These are phyloP conservation scores for Metschnikowia arizonensis DNA, from an alignment of 805 yeast species.

Conservation along the genomic window DNA sequence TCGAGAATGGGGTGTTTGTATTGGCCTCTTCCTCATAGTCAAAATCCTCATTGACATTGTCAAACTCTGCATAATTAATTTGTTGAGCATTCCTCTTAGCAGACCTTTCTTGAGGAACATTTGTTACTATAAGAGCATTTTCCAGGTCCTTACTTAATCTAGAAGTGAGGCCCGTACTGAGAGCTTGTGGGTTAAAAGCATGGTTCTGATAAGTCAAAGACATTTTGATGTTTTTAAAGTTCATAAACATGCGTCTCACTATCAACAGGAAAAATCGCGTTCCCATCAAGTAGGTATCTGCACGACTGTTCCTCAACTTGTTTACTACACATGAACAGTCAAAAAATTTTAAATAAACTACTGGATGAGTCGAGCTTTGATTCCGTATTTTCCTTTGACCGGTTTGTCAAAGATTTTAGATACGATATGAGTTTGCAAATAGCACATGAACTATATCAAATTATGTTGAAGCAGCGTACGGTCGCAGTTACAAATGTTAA, in stretches of 20 bases:
- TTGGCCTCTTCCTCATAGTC: conserved; percentile 29
- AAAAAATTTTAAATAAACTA: not conserved
- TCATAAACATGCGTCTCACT: not conserved
- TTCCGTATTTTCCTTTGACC: not conserved
- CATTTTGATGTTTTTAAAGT: conserved; percentile 4
- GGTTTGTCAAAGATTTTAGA: not conserved
- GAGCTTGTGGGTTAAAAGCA: conserved; percentile 64
- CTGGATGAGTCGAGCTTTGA: conserved; percentile 2
- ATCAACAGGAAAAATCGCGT: conserved; percentile 3
- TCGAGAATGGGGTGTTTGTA: conserved; percentile 13
- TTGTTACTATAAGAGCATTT: conserved; percentile 61
- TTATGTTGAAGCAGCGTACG: conserved; percentile 2
- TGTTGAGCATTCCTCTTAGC: conserved; percentile 69
- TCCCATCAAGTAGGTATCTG: not conserved
- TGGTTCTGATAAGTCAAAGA: conserved; percentile 15
- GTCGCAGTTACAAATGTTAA: not conserved
- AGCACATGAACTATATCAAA: not conserved
- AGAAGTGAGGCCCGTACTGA: conserved; percentile 68
- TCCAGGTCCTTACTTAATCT: conserved; percentile 64
- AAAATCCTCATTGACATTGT: conserved; percentile 50
- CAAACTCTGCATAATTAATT: conserved; percentile 81
- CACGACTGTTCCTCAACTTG: conserved; percentile 6
- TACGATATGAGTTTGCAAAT: not conserved
- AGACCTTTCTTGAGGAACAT: conserved; percentile 72
- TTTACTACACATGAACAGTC: conserved; percentile 1